phyloP scores from a whole-genome alignment of 768 basidiomycete genomes.

The Boletus tylopilopsis region DNA sequence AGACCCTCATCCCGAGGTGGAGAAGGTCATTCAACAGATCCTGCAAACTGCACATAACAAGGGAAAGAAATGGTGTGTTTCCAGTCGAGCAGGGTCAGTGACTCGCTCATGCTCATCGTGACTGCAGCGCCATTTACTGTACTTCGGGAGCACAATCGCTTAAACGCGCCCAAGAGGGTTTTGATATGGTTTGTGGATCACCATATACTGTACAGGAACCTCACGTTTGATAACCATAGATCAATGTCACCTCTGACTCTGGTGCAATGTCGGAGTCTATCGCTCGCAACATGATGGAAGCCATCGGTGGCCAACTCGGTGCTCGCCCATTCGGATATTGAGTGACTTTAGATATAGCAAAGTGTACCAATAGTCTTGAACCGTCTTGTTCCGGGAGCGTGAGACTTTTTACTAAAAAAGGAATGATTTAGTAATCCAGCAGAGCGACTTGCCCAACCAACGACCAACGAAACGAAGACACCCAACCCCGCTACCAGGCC shows the following conservation, averaged over 20 bases:
- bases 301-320: conserved; percentile 13
- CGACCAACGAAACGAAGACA: conserved; percentile 13
- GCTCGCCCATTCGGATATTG: conserved; percentile 10
- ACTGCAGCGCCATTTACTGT: conserved; percentile 45
- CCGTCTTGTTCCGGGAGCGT: too few species aligned
- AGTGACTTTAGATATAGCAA: neutral
- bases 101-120: neutral
- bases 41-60: conserved; percentile 45
- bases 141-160: conserved; percentile 42
- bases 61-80: conserved; percentile 62
- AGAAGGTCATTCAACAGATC: conserved; percentile 54
- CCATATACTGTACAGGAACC: too few species aligned
- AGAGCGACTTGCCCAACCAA: conserved; percentile 6
- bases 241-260: conserved; percentile 16
- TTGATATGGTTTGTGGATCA: conserved; percentile 18
- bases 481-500: conserved; percentile 11
- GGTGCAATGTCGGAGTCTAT: conserved; percentile 36
- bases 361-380: too few species aligned
- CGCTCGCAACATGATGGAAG: conserved; percentile 19
- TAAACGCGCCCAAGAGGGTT: conserved; percentile 45
- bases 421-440: conserved; percentile 10
- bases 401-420: neutral
- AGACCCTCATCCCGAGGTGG: conserved; percentile 62
- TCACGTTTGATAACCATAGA: conserved; percentile 28
- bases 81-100: neutral